A percentile compares a stretch with the other conserved stretches of the same genome.
These are phyloP conservation scores for Xylariomycetidae sp. DNA, from an alignment of 2,329 filamentous ascomycete genomes.

Conservation along the genomic window DNA sequence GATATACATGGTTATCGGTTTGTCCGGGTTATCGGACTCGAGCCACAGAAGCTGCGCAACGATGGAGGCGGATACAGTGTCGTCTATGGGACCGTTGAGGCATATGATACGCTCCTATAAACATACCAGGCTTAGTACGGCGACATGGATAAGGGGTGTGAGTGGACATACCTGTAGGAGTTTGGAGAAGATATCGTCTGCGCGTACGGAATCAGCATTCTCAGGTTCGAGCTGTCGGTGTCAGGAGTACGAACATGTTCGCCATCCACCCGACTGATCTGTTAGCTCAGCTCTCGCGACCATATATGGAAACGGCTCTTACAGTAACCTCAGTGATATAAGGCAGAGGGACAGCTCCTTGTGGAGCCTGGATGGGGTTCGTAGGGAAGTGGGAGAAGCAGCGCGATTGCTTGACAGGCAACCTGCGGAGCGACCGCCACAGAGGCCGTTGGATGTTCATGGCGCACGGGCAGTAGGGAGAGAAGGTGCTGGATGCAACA, in stretches of 20 bases:
- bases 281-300: conserved; percentile 22
- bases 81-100: conserved; percentile 86
- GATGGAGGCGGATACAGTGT: conserved; percentile 84
- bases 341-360: conserved; percentile 44
- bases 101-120: conserved; percentile 86
- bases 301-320: conserved; percentile 11
- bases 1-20: conserved; percentile 96
- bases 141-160: conserved; percentile 9
- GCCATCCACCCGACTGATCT: conserved; percentile 64
- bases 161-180: conserved; percentile 56
- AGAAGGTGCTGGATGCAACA: too few species aligned
- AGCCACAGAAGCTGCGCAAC: conserved; percentile 96
- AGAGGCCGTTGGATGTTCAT: conserved; percentile 33
- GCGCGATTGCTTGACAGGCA: conserved; percentile 31
- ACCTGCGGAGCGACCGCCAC: conserved; percentile 29
- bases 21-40: conserved; percentile 91
- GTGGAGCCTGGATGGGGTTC: conserved; percentile 25
- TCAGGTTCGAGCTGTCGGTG: conserved; percentile 3
- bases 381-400: conserved; percentile 37
- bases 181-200: conserved; percentile 79
- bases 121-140: conserved; percentile 6
- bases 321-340: conserved; percentile 53
- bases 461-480: conserved; percentile 3
- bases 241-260: conserved; percentile 59
- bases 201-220: conserved; percentile 18